Evolutionary conservation across 257 asterid species (phyloP), one percentile per base, ranked within the genome.

Genomic region (Anisodus tanguticus): DNA sequence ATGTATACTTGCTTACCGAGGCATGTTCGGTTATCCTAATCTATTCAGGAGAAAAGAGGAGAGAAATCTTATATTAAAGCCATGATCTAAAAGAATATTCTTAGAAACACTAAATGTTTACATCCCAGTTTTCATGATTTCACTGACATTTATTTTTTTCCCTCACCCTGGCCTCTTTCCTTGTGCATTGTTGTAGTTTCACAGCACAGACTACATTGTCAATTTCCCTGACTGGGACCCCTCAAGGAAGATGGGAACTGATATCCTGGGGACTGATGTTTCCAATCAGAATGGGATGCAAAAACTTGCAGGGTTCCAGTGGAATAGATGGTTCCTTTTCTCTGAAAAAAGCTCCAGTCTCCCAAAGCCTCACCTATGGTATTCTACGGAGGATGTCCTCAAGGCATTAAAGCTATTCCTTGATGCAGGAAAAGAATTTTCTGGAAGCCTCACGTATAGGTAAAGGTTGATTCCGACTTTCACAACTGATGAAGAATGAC

Each of bases 161-260:
- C 31, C 63, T 76, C 63, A 51, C 63, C 47, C 47, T 76, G 62
- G 45, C 45, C 47, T 53, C 13, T 26, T 76, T 12, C 13, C 81
- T 51, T 51, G 63, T 76, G 63, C 63, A 76, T 47, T 45, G 26
- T 68, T 88, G 90, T 94, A 96, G 99, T 91, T 92, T 87, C 99
- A 96, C 78, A 96, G 94, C 90, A 91, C 85, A 31, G 99, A 96
- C 86, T 96, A 93, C 91, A 93, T 96, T 77, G 98, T 92, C 39
- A 85, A 93, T 85, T 91, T 96, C 86, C 99, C 99, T 12, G 98
- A 94, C 86, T 93, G 97, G 97, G 94, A 93, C 88, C 98, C 98
- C 68, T 90, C 94, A 0, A 84, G 67, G 62, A 67, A 83, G 83
- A 67, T 64, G 41, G 87, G 76, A 79, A 84, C 82, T 68, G 84